A percentile compares a stretch with the other conserved stretches of the same genome.
Evolutionary conservation across 2,329 filamentous ascomycete genomes (phyloP).

Genomic region (Blastomyces parvus): DNA sequence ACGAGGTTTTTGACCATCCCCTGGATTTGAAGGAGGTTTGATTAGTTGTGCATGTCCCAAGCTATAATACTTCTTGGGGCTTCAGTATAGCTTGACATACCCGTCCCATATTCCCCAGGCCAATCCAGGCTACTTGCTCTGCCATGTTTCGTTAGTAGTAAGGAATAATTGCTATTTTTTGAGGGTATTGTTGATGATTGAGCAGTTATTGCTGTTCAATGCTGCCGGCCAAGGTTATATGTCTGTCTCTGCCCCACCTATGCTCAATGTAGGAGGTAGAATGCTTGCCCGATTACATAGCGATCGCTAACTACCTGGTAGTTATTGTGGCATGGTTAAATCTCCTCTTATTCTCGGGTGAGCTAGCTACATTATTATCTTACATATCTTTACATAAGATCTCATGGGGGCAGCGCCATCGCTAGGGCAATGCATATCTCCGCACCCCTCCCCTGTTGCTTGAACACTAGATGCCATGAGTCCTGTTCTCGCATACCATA

Average conservation of each 20-base stretch:
- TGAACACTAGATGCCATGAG: no score
- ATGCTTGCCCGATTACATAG: no score
- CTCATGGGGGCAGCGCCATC: no score
- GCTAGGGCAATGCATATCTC: no score
- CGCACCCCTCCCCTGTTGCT: no score
- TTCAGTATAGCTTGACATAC: slow-evolving; percentile 12
- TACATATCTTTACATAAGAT: no score
- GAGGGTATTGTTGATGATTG: background rate
- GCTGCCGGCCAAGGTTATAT: background rate
- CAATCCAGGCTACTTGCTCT: slow-evolving; percentile 18
- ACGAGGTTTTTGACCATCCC: slow-evolving; percentile 79
- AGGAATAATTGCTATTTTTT: background rate
- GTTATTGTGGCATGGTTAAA: no score
- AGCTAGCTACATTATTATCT: no score
- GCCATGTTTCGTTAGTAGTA: background rate
- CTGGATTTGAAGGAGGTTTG: slow-evolving; percentile 33
- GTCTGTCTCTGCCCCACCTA: background rate
- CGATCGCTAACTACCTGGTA: no score
- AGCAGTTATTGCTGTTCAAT: background rate
- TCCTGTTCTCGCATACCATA: no score
- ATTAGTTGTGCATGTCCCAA: background rate
- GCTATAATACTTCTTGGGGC: background rate
- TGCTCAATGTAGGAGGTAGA: no score
- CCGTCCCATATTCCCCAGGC: slow-evolving; percentile 22
- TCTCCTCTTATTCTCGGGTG: no score